phyloP scores from a whole-genome alignment of 768 basidiomycete species.

The Phylloporus sp. region DNA sequence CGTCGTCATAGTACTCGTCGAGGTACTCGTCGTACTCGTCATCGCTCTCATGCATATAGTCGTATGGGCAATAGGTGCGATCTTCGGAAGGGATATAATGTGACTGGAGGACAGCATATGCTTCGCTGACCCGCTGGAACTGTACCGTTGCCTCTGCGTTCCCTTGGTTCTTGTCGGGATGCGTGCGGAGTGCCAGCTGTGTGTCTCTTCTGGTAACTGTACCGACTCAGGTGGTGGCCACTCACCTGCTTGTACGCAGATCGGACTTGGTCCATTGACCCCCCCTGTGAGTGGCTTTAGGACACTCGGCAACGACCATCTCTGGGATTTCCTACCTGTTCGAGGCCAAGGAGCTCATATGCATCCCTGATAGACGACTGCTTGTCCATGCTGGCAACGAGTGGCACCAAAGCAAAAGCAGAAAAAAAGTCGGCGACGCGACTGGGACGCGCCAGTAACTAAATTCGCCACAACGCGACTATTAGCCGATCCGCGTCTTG shows the following conservation, averaged over 20 bases:
- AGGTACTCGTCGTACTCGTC: slow-evolving; percentile 36
- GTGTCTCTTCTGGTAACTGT: neutral
- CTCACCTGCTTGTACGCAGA: slow-evolving; percentile 64
- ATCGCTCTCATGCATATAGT: slow-evolving; percentile 33
- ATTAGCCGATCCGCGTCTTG: neutral
- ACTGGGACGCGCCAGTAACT: slow-evolving; percentile 24
- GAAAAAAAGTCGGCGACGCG: slow-evolving; percentile 22
- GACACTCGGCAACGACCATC: neutral
- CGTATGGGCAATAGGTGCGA: slow-evolving; percentile 13
- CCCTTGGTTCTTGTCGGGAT: slow-evolving; percentile 74
- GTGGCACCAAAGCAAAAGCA: slow-evolving; percentile 7
- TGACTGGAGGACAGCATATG: slow-evolving; percentile 58
- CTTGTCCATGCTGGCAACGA: slow-evolving; percentile 30
- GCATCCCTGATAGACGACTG: slow-evolving; percentile 37
- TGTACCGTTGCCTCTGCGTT: slow-evolving; percentile 62
- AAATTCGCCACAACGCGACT: slow-evolving; percentile 12
- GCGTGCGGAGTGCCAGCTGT: slow-evolving; percentile 61
- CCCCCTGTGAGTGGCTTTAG: slow-evolving; percentile 40
- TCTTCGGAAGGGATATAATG: slow-evolving; percentile 40
- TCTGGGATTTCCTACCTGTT: slow-evolving; percentile 38
- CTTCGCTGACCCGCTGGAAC: slow-evolving; percentile 68
- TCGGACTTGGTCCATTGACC: slow-evolving; percentile 62
- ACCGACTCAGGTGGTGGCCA: neutral
- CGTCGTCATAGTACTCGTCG: slow-evolving; percentile 25
- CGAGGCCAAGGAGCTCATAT: slow-evolving; percentile 47